Base-by-base conservation (phyloP, 148 eudicot genomes). In the Chenopodium quinoa region DNA sequence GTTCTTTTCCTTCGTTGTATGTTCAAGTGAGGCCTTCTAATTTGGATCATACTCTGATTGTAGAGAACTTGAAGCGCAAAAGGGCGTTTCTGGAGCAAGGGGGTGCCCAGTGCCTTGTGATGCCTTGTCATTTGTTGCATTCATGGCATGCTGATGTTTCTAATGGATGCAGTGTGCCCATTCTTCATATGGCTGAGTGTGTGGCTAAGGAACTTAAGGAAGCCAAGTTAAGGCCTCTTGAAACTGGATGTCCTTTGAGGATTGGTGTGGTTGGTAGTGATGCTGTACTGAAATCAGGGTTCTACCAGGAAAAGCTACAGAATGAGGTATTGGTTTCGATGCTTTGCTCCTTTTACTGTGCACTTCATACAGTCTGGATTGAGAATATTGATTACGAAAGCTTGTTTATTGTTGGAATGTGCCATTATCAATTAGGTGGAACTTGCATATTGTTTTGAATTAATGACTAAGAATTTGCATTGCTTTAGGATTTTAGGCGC, bases 181-280 rank as follows among this genome's bases (percentile, higher is more conserved):
- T 93, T 78, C 90, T 92, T 86, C 94, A 93, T 71, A 85, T 93
- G 89, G 96, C 89, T 74, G 95, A 91, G 70, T 93, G 95, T 85
- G 96, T 93, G 40, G 94, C 92, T 40, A 91, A 78, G 81, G 98
- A 93, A 86, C 90, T 93, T 2, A 92, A 88, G 87, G 96, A 91
- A 80, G 94, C 92, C 1, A 89, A 92, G 62, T 82, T 92, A 71
- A 88, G 85, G 87, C 98, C 98, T 5, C 80, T 93, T 40, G 95
- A 92, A 86, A 85, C 92, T 60, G 97, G 97, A 73, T 85, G 91
- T 80, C 83, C 87, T 63, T 73, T 85, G 84, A 82, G 90, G 66
- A 91, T 93, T 64, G 97, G 97, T 60, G 76, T 93, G 78, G 85
- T 92, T 82, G 89, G 87, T 52, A 89, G 89, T 60, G 87, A 87